These are phyloP conservation scores for Rhizopogon salebrosus DNA, from an alignment of 768 basidiomycete species.

Conservation along the genomic window DNA sequence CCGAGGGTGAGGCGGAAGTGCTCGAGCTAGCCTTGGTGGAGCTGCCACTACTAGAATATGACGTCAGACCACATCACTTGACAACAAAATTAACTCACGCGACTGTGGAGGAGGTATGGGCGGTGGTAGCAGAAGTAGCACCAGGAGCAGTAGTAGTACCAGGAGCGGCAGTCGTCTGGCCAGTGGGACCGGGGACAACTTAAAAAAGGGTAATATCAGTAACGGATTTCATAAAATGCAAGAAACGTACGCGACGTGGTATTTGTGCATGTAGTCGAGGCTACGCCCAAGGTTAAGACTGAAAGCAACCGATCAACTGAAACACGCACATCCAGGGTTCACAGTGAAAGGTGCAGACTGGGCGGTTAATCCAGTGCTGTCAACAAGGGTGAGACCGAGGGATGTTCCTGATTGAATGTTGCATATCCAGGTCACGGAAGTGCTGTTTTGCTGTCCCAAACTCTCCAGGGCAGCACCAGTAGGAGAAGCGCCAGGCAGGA, in stretches of 20 bases:
- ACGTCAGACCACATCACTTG: constrained; percentile 8
- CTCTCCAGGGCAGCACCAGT: constrained; percentile 37
- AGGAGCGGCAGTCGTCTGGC: constrained; percentile 3
- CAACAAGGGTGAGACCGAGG: constrained; percentile 58
- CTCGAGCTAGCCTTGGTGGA: constrained; percentile 3
- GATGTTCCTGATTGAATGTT: constrained; percentile 47
- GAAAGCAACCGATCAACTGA: not conserved
- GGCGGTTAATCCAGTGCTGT: constrained; percentile 44
- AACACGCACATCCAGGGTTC: constrained; percentile 42
- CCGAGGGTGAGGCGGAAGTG: constrained; percentile 24
- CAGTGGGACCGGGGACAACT: constrained; percentile 21
- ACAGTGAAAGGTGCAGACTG: constrained; percentile 54
- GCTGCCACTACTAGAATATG: constrained; percentile 1
- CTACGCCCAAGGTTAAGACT: constrained; percentile 20
- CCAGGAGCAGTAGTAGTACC: not conserved
- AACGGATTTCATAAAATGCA: constrained; percentile 10
- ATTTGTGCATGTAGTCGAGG: constrained; percentile 31
- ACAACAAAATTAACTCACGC: constrained; percentile 14
- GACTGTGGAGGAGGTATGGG: not conserved
- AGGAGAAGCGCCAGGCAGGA: constrained; percentile 49
- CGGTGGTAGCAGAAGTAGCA: constrained; percentile 1
- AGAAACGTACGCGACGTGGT: constrained; percentile 16
- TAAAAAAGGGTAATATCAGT: constrained; percentile 9
- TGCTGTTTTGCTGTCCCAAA: constrained; percentile 37
- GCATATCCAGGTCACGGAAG: constrained; percentile 48